phyloP scores from a whole-genome alignment of 169 alveolate genomes.

The Eimeria maxima region DNA sequence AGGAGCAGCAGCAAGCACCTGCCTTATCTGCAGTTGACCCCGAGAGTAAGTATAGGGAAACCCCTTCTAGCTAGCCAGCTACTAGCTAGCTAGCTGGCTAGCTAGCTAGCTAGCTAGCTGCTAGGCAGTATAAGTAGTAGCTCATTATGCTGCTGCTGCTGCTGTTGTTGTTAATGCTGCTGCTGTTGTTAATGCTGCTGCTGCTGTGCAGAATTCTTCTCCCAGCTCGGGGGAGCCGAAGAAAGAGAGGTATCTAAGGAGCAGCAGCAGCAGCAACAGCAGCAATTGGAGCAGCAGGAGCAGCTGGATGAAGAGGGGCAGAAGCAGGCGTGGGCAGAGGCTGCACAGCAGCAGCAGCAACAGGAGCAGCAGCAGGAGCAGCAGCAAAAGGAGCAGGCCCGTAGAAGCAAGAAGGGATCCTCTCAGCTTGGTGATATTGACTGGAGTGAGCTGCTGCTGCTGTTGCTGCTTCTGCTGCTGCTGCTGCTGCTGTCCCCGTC shows the following conservation, averaged over 20 bases:
- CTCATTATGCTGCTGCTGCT: not conserved
- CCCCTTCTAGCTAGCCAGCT: not conserved
- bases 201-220: slow-evolving; percentile 67
- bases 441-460: slow-evolving; percentile 21
- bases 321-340: not conserved
- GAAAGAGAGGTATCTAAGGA: not conserved
- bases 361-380: slow-evolving; percentile 22
- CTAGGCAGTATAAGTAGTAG: too few relatives aligned
- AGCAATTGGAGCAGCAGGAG: too few relatives aligned
- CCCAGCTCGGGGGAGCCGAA: slow-evolving; percentile 61
- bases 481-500: not conserved
- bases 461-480: slow-evolving; percentile 16
- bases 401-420: not conserved
- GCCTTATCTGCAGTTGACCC: slow-evolving; percentile 52
- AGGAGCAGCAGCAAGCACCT: slow-evolving; percentile 8
- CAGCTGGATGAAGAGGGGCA: not conserved
- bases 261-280: slow-evolving; percentile 66
- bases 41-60: not conserved
- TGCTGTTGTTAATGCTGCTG: slow-evolving; percentile 14
- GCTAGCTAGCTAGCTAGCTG: too few relatives aligned
- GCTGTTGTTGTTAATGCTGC: not conserved
- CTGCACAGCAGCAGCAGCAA: slow-evolving; percentile 6
- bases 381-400: slow-evolving; percentile 13
- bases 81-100: not conserved
- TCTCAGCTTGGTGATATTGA: slow-evolving; percentile 44